Evolutionary conservation across 2,329 filamentous ascomycete species (phyloP), one percentile per base, ranked within the genome.

Genomic region (Talaromyces amestolkiae): DNA sequence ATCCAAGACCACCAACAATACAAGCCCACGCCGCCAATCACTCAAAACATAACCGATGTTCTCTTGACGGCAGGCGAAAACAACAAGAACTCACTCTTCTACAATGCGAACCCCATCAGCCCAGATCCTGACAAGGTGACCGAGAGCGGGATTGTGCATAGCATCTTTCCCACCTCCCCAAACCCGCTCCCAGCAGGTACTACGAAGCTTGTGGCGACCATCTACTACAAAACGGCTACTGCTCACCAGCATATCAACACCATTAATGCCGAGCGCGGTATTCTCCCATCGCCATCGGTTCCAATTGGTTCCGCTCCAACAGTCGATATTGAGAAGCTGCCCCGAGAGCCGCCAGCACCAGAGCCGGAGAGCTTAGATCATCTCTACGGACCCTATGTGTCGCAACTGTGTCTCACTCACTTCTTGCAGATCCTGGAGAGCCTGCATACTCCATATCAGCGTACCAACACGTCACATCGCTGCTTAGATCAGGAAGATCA

Each of bases 281-380:
- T 72, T 45, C 73, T 81, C 19, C 80, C 78, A 4, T 71, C 76
- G 17, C 80, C 80, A 22, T 73, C 72, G 47, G 76, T 81, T 24
- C 78, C 76, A 10, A 73, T 76, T 63, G 83, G 82, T 62, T 82
- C 80, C 33, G 82, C 81, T 1, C 83, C 83, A 11, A 83, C 83
- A 27, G 74, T 80, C 47, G 82, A 83, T 66, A 77, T 85, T 45
- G 78, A 79, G 64, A 82, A 83, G 69, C 82, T 84, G 68, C 84
- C 84, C 2, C 82, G 84, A 49, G 83, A 86, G 70, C 84, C 84
- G 1, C 82, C 83, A 2, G 81, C 81, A 17, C 83, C 81, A 0
- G 84, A 84, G 66, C 83, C 83, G 6, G 82, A 84, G 65, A 82
- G 83, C 27, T 76, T 85, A 45, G 84, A 86, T 70, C 83, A 85